These are phyloP conservation scores for Funneliformis mosseae DNA, from an alignment of 192 early-diverging fungal species.

Conservation along the genomic window DNA sequence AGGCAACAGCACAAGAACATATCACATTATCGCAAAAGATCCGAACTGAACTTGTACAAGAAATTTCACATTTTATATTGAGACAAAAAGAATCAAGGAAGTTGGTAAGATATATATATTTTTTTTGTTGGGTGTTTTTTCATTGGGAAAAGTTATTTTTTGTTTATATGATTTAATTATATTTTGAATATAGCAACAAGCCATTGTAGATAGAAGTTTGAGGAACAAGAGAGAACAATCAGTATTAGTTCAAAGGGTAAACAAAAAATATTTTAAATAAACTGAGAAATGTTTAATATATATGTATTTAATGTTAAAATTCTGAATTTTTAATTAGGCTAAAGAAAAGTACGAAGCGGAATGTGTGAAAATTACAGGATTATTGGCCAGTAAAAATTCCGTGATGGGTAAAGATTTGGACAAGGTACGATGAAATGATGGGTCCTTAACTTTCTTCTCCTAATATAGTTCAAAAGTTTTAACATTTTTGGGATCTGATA, in stretches of 20 bases:
- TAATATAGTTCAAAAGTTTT: background rate
- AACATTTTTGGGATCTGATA: background rate
- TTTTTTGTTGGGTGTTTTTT: background rate
- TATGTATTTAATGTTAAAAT: background rate
- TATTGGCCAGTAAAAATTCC: slow-evolving; percentile 40
- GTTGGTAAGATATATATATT: slow-evolving; percentile 38
- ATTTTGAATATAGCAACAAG: slow-evolving; percentile 41
- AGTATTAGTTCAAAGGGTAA: slow-evolving; percentile 49
- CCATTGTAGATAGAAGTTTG: slow-evolving; percentile 52
- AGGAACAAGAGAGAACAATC: slow-evolving; percentile 57
- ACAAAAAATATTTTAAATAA: background rate
- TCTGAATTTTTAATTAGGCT: slow-evolving; percentile 34
- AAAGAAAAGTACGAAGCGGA: slow-evolving; percentile 51
- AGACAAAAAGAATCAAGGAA: slow-evolving; percentile 68
- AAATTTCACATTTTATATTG: slow-evolving; percentile 62
- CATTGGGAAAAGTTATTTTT: background rate
- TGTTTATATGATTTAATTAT: background rate
- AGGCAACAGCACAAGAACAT: slow-evolving; percentile 63
- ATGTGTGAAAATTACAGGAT: slow-evolving; percentile 41
- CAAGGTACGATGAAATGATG: slow-evolving; percentile 31
- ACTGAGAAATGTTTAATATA: background rate
- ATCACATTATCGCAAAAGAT: slow-evolving; percentile 67
- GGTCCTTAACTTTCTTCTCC: background rate
- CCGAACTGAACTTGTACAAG: slow-evolving; percentile 58
- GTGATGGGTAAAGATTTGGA: slow-evolving; percentile 47